Base-by-base conservation (phyloP, 768 basidiomycete species). In the Rhodocollybia butyracea region DNA sequence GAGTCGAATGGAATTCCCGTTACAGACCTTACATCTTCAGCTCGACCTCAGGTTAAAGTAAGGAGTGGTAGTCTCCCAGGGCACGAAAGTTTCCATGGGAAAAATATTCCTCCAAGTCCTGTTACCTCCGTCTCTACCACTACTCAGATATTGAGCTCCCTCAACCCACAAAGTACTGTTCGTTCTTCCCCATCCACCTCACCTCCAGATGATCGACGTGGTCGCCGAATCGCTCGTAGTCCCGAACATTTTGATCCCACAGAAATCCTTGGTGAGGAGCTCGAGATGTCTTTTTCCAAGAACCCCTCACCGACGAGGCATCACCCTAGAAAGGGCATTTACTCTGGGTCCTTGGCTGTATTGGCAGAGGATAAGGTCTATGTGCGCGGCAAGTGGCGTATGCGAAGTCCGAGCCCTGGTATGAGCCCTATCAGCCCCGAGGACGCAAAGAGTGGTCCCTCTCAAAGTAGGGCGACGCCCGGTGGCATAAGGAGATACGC, bases 361-460 rank as follows among this genome's bases (percentile, higher is more conserved):
- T 21, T 40, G n/a, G 32, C 34, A 24, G 53, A 54, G 41, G 53
- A 54, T 24, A 40, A 42, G 19, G 41, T 54, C 17, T 54, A 34
- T 17, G 43, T 54, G 17, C 31, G 43, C 31, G 53, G 53, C 12
- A 40, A 46, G 22, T 54, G 41, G 53, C 39, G 43, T n/a, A 42
- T 54, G 43, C 41, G 53, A 43, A 54, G 32, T 45, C 53, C 53
- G 29, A 54, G 53, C 29, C 42, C 53, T 15, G 32, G 42, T 3
- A 21, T 46, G 12, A 54, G 53, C 36, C 53, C 53, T 17, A 21
- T 22, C 17, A n/a, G 43, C 19, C 21, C 21, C 12, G 10, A 5
- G 11, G 26, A 21, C 15, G 29, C 17, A 6, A 31, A 17, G 22
- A 12, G 2, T 26, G 19, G 17, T 34, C 21, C n/a, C n/a, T 15